Evolutionary conservation across 2,329 filamentous ascomycete species (phyloP).

Genomic region (Diaporthe capsici): DNA sequence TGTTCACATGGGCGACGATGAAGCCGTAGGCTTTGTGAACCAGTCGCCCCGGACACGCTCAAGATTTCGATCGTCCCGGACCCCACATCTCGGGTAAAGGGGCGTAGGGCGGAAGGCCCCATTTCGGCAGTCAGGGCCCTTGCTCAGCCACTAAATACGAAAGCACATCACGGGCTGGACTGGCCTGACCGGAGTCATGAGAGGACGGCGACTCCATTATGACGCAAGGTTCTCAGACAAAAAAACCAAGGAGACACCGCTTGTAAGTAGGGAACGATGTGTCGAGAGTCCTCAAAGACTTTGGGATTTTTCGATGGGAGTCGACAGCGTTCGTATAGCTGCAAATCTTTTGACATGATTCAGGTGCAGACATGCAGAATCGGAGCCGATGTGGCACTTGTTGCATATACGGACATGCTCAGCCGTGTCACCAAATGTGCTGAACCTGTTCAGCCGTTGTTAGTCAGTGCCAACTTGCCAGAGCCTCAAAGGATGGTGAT

Average conservation of each 20-base stretch:
- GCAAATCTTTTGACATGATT: constrained; percentile 18
- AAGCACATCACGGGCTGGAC: constrained; percentile 31
- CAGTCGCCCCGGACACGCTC: constrained; percentile 7
- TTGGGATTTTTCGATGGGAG: constrained; percentile 7
- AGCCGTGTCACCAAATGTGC: constrained; percentile 23
- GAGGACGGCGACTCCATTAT: constrained; percentile 14
- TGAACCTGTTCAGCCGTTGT: background rate
- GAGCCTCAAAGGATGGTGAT: constrained; percentile 13
- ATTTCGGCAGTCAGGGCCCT: constrained; percentile 31
- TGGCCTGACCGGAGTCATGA: constrained; percentile 29
- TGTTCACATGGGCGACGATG: background rate
- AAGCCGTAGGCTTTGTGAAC: background rate
- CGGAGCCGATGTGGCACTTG: constrained; percentile 7
- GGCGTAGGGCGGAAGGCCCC: constrained; percentile 29
- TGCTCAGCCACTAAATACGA: constrained; percentile 35
- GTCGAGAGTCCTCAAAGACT: background rate
- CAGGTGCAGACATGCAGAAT: constrained; percentile 4
- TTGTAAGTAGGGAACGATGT: background rate
- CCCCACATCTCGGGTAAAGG: constrained; percentile 32
- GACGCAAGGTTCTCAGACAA: constrained; percentile 31
- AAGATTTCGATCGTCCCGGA: constrained; percentile 27
- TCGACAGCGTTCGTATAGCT: constrained; percentile 1
- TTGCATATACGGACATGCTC: constrained; percentile 24
- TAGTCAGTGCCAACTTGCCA: constrained; percentile 18
- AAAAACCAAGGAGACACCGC: background rate